Base-by-base conservation (phyloP, 148 eudicot species). In the Cornus controversa region DNA sequence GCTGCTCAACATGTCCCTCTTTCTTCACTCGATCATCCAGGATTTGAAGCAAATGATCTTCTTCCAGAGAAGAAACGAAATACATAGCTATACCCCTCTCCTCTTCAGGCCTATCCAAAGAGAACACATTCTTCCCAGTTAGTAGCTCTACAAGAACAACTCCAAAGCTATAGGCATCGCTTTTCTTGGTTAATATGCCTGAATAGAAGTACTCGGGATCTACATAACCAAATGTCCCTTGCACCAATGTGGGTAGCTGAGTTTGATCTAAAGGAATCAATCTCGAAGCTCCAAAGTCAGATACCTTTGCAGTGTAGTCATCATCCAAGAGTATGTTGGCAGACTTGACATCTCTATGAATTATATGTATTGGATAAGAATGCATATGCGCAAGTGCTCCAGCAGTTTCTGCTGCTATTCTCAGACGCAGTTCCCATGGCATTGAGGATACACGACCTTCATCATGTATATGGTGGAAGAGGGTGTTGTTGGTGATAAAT, bases 131-230 rank as follows among this genome's bases (percentile, higher is more conserved):
- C 42, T 71, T 34, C n/a, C 88, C 80, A 4, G 86, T 87, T 25
- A 87, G 67, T 20, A 87, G 86, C 80, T 87, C 83, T 23, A 81
- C 66, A 15, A 87, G 82, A 24, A 80, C 82, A 11, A 85, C 79
- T 16, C 89, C 89, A 71, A 84, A 86, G 73, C 89, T 86, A 70
- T 86, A 86, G 15, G 81, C 87, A 20, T 85, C 85, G 22, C 88
- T 85, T 34, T 83, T 86, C 34, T 83, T 81, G 11, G 86, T 87
- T 37, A 83, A 67, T 7, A 70, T 77, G 22, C 80, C 77, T 2
- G 85, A 68, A 4, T 79, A 85, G 8, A 87, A 73, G 79, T 82
- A 87, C 53, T 85, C 86, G 1, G 83, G 90, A 67, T 86, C 89
- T 60, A 86, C 54, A 28, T 86, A 86, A 1, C 87, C 89, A 25